Conservation (phyloP, 108 stramenopile species). For the Skeletonema grethae region DNA sequence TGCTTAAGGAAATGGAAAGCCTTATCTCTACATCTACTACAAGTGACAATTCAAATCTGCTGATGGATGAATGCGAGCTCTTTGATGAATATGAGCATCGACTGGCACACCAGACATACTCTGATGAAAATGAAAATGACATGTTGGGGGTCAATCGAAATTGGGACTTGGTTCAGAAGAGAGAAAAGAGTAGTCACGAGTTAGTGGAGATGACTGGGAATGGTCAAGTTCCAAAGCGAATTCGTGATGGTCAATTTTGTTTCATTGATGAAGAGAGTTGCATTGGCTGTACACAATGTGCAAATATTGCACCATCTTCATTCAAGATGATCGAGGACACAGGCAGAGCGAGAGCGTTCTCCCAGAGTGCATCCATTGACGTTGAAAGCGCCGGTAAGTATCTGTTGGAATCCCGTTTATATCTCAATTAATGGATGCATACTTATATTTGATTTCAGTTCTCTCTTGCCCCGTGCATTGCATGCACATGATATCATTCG, state of each 20-base stretch:
- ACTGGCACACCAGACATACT: conserved; percentile 9
- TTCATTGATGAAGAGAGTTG: conserved; percentile 90
- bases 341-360: conserved; percentile 78
- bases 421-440: no score
- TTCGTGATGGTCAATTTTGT: conserved; percentile 81
- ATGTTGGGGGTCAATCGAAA: conserved; percentile 8
- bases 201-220: conserved; percentile 64
- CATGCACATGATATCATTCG: conserved; percentile 76
- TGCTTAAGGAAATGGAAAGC: conserved; percentile 32
- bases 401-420: no score
- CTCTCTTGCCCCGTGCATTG: conserved; percentile 76
- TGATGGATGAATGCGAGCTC: conserved; percentile 83
- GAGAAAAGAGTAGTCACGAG: conserved; percentile 70
- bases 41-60: neutral
- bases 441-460: conserved; percentile 16
- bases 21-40: neutral
- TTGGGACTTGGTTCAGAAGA: conserved; percentile 16
- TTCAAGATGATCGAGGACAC: conserved; percentile 73
- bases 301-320: conserved; percentile 59
- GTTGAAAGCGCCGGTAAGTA: conserved; percentile 47
- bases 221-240: conserved; percentile 57
- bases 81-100: conserved; percentile 57
- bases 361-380: conserved; percentile 59
- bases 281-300: conserved; percentile 75
- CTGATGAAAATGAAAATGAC: conserved; percentile 20